phyloP scores from a whole-genome alignment of 257 asterid genomes.

The Penstemon eatonii region DNA sequence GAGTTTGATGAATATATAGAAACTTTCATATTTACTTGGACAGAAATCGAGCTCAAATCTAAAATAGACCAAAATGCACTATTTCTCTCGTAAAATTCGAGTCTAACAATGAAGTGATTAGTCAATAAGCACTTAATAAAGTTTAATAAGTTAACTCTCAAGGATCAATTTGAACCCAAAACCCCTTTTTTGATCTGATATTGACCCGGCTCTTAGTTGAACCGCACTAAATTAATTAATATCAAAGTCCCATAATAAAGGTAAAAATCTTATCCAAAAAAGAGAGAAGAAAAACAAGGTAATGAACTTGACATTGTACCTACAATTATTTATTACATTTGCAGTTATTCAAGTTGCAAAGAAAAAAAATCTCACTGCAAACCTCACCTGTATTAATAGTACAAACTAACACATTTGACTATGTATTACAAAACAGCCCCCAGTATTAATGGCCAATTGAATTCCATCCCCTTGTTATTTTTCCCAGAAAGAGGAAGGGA shows the following conservation, averaged over 20 bases:
- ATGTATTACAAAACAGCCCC: conserved; percentile 28
- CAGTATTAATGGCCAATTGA: conserved; percentile 28
- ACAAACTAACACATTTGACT: conserved; percentile 26
- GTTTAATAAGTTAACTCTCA: not conserved
- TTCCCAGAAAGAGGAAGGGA: conserved; percentile 17
- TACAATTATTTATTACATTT: conserved; percentile 19
- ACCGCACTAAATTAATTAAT: not conserved
- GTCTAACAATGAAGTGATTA: too few relatives aligned
- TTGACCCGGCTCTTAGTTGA: not conserved
- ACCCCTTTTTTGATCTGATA: not conserved
- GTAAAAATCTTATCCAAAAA: too few relatives aligned
- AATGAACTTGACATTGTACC: not conserved
- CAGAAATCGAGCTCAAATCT: too few relatives aligned
- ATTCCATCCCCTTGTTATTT: conserved; percentile 42
- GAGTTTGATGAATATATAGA: too few relatives aligned
- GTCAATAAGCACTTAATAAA: too few relatives aligned
- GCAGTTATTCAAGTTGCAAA: not conserved
- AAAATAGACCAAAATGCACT: not conserved
- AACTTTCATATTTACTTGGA: too few relatives aligned
- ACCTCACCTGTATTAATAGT: conserved; percentile 27
- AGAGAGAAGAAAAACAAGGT: not conserved
- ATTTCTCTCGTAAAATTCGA: too few relatives aligned
- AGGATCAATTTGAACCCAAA: not conserved
- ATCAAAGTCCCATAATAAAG: not conserved
- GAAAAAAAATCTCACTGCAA: conserved; percentile 19